Evolutionary conservation across 768 basidiomycete species (phyloP).

Genomic region (Lentinus tigrinus): DNA sequence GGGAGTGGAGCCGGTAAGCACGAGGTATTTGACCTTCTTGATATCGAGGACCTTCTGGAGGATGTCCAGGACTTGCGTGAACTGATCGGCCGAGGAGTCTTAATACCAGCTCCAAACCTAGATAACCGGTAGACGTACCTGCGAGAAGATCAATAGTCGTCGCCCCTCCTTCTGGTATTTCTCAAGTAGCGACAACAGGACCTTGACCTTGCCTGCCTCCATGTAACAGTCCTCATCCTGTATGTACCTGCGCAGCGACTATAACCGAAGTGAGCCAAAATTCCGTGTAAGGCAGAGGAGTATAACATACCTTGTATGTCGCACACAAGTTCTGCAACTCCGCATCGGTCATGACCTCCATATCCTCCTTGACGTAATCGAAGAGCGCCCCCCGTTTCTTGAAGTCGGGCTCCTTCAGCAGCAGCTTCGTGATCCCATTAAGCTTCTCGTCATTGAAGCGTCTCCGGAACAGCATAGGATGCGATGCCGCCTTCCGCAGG

Average conservation of each 20-base stretch:
- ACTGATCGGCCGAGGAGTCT: conserved; percentile 45
- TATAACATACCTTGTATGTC: conserved; percentile 71
- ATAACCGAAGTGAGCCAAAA: neutral
- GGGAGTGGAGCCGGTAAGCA: conserved; percentile 90
- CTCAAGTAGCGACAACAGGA: conserved; percentile 68
- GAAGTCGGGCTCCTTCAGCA: conserved; percentile 92
- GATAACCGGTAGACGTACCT: conserved; percentile 47
- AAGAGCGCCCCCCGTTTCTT: conserved; percentile 77
- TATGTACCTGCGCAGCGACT: conserved; percentile 75
- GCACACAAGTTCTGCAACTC: conserved; percentile 87
- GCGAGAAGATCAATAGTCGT: conserved; percentile 91
- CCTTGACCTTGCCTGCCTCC: conserved; percentile 84
- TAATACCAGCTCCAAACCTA: neutral
- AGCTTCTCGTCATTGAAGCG: conserved; percentile 78
- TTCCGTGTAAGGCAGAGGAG: neutral
- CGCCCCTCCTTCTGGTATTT: conserved; percentile 66
- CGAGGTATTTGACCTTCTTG: conserved; percentile 67
- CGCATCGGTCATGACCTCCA: conserved; percentile 97
- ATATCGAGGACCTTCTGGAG: conserved; percentile 79
- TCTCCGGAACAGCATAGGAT: conserved; percentile 94
- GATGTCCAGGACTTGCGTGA: conserved; percentile 95
- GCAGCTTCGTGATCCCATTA: conserved; percentile 70
- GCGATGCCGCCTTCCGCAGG: conserved; percentile 91
- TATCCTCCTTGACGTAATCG: conserved; percentile 92
- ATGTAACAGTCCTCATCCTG: conserved; percentile 75